These are phyloP conservation scores for Candolleomyces efflorescens DNA, from an alignment of 768 basidiomycete genomes.

Conservation along the genomic window DNA sequence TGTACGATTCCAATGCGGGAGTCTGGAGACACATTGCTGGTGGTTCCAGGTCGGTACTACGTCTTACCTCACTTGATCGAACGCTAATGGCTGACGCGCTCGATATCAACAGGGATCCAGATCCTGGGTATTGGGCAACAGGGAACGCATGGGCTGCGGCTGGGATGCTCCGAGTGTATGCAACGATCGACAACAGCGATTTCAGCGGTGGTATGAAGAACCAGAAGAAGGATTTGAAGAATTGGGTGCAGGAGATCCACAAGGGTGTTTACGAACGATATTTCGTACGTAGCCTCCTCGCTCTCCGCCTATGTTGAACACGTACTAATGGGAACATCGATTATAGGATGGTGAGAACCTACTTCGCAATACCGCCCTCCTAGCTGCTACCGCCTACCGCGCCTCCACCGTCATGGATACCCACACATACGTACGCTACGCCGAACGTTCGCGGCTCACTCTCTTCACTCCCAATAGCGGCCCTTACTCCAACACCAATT, in stretches of 20 bases:
- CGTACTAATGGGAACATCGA: not conserved
- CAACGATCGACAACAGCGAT: slow-evolving; percentile 63
- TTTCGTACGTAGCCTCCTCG: slow-evolving; percentile 17
- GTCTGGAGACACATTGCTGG: slow-evolving; percentile 76
- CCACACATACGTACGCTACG: slow-evolving; percentile 47
- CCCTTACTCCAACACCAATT: slow-evolving; percentile 36
- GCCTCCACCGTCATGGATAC: slow-evolving; percentile 51
- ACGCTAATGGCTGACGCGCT: no score
- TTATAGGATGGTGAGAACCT: slow-evolving; percentile 41
- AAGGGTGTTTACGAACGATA: slow-evolving; percentile 54
- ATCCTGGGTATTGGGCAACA: slow-evolving; percentile 77
- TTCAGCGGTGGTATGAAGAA: slow-evolving; percentile 43
- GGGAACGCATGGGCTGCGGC: slow-evolving; percentile 90
- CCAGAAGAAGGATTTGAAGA: slow-evolving; percentile 53
- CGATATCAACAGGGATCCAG: slow-evolving; percentile 38
- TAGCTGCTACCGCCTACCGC: slow-evolving; percentile 76
- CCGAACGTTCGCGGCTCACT: slow-evolving; percentile 51
- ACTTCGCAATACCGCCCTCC: slow-evolving; percentile 72
- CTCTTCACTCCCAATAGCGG: slow-evolving; percentile 31
- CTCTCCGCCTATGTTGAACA: no score
- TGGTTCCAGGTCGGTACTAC: slow-evolving; percentile 28
- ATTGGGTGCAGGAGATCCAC: slow-evolving; percentile 75
- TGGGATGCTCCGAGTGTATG: slow-evolving; percentile 80
- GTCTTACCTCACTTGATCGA: no score
- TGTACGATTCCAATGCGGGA: slow-evolving; percentile 47